These are phyloP conservation scores for Heterobasidion irregulare DNA, from an alignment of 1,284 basidiomycete genomes.

Conservation along the genomic window DNA sequence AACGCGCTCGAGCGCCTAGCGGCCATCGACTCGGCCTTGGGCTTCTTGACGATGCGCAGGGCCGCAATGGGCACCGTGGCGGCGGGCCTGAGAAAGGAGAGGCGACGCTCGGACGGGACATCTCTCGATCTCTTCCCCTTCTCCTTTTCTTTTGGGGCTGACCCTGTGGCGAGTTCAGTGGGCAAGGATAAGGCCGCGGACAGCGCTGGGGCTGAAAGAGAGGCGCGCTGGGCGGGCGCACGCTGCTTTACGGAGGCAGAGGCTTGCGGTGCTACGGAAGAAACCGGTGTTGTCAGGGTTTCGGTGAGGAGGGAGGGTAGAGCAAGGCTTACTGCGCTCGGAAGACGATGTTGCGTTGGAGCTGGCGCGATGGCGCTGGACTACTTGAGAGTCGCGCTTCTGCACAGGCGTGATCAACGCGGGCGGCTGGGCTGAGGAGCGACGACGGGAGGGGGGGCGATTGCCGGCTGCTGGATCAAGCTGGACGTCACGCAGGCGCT, in stretches of 20 bases:
- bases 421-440: neutral
- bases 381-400: neutral
- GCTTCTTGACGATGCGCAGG: constrained; percentile 38
- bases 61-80: constrained; percentile 19
- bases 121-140: neutral
- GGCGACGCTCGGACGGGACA: constrained; percentile 1
- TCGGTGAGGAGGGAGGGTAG: neutral
- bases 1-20: neutral
- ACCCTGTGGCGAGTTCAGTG: too few relatives aligned
- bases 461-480: constrained; percentile 3
- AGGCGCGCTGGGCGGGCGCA: neutral
- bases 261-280: constrained; percentile 3
- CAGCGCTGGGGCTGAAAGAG: neutral
- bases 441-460: neutral
- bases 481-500: constrained; percentile 11
- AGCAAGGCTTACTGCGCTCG: constrained; percentile 1
- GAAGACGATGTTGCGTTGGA: neutral
- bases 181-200: too few relatives aligned
- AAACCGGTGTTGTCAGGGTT: neutral
- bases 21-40: constrained; percentile 6
- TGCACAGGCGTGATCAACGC: neutral
- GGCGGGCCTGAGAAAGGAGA: constrained; percentile 14
- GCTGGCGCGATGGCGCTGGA: neutral
- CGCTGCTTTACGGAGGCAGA: constrained; percentile 5
- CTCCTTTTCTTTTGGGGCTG: too few relatives aligned